phyloP scores from a whole-genome alignment of 768 basidiomycete genomes.

The Phanerochaete carnosa region DNA sequence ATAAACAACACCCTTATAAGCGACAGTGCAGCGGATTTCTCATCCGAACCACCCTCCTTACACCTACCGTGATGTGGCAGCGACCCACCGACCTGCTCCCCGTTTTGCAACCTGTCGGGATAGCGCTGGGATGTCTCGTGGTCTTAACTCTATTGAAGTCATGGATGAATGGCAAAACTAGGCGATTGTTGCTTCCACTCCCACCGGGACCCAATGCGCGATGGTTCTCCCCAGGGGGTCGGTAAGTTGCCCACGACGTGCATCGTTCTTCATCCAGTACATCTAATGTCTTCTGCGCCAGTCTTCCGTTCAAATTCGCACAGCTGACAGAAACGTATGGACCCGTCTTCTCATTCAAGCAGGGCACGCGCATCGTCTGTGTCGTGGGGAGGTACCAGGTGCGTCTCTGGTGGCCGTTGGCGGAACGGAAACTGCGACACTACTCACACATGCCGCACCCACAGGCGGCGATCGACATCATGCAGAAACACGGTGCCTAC shows the following conservation, averaged over 20 bases:
- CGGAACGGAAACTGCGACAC: neutral
- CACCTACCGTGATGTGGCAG: neutral
- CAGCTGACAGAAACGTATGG: conserved; percentile 12
- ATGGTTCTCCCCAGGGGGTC: conserved; percentile 1
- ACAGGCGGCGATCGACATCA: conserved; percentile 36
- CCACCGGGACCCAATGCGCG: conserved; percentile 1
- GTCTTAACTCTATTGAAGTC: neutral
- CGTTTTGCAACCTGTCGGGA: neutral
- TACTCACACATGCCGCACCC: conserved; percentile 12
- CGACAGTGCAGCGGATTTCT: neutral
- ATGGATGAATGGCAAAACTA: neutral
- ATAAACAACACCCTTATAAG: too few species aligned
- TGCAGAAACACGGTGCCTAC: conserved; percentile 35
- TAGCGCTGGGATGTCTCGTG: neutral
- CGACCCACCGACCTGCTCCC: neutral
- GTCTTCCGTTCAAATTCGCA: conserved; percentile 3
- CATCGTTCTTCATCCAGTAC: neutral
- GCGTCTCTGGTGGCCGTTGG: neutral
- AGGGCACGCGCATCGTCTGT: conserved; percentile 3
- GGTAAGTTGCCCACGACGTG: neutral
- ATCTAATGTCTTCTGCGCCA: neutral
- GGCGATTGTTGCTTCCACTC: neutral
- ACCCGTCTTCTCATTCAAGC: conserved; percentile 12
- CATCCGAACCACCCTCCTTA: neutral
- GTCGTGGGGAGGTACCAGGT: conserved; percentile 12